phyloP scores from a whole-genome alignment of 2,329 filamentous ascomycete species.

The Juglanconis oblonga region DNA sequence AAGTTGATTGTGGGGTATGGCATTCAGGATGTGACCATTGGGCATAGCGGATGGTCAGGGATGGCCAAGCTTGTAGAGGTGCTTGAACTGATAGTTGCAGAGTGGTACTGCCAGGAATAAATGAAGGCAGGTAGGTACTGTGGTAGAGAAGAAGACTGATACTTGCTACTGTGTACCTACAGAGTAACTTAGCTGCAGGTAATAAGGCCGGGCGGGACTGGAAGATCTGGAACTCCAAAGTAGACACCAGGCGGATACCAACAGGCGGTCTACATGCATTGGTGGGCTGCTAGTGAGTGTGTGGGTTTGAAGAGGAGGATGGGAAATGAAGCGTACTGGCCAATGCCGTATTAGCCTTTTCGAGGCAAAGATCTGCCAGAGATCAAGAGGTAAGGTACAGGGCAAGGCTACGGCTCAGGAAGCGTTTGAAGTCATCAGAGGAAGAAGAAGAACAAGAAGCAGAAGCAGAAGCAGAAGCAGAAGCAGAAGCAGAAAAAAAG shows the following conservation, averaged over 20 bases:
- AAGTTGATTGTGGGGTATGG: slow-evolving; percentile 16
- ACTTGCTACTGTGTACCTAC: too few species aligned
- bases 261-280: background rate
- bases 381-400: background rate
- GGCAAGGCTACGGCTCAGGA: slow-evolving; percentile 3
- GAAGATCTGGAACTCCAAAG: background rate
- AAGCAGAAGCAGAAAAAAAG: too few species aligned
- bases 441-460: background rate
- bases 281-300: background rate
- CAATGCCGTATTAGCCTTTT: slow-evolving; percentile 5
- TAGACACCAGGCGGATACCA: background rate
- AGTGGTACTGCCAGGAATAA: background rate
- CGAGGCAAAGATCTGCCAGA: background rate
- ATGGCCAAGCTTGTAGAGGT: slow-evolving; percentile 23
- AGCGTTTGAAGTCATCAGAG: slow-evolving; percentile 8
- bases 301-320: background rate
- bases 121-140: background rate
- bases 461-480: too few species aligned
- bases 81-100: slow-evolving; percentile 11
- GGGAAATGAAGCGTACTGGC: slow-evolving; percentile 5
- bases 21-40: slow-evolving; percentile 19
- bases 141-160: too few species aligned
- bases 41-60: slow-evolving; percentile 17
- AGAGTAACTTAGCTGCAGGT: background rate
- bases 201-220: background rate